Conservation (phyloP, 768 basidiomycete genomes). For the Fibroporia radiculosa region DNA sequence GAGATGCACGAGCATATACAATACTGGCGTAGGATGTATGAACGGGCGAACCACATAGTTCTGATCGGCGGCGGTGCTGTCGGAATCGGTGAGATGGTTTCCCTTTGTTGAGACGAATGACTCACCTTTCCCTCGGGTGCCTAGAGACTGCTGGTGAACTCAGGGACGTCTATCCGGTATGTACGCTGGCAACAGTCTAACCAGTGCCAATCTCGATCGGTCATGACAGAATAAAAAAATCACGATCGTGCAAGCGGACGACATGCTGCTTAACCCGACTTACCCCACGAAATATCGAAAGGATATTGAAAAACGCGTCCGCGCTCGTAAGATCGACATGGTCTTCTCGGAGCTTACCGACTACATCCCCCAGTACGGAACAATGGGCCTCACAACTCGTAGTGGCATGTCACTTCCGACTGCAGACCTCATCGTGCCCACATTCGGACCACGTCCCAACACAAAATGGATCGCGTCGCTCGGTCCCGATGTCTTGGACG, state of each 20-base stretch:
- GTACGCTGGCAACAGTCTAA: constrained; percentile 6
- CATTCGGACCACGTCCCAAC: constrained; percentile 33
- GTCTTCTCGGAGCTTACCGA: constrained; percentile 48
- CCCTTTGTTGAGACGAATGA: neutral
- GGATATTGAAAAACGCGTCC: constrained; percentile 33
- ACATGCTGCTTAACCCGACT: constrained; percentile 42
- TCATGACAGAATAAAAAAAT: constrained; percentile 40
- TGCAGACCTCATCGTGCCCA: constrained; percentile 47
- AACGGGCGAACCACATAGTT: constrained; percentile 25
- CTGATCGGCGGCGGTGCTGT: constrained; percentile 31
- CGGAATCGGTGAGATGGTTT: constrained; percentile 31
- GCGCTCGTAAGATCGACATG: constrained; percentile 39
- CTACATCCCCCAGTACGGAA: constrained; percentile 29
- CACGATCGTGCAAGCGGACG: constrained; percentile 55
- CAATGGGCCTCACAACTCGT: constrained; percentile 37
- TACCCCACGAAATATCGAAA: constrained; percentile 50
- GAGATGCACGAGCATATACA: constrained; percentile 16
- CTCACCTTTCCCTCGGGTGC: neutral
- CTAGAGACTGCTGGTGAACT: constrained; percentile 42
- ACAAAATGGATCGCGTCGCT: constrained; percentile 43
- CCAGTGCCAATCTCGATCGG: neutral
- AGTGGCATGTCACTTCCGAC: constrained; percentile 37
- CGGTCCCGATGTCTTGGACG: constrained; percentile 26
- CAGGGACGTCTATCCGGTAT: constrained; percentile 32
- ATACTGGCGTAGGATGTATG: constrained; percentile 24